Conservation (phyloP, 495 filamentous ascomycete species). For the Aspergillus hancockii region DNA sequence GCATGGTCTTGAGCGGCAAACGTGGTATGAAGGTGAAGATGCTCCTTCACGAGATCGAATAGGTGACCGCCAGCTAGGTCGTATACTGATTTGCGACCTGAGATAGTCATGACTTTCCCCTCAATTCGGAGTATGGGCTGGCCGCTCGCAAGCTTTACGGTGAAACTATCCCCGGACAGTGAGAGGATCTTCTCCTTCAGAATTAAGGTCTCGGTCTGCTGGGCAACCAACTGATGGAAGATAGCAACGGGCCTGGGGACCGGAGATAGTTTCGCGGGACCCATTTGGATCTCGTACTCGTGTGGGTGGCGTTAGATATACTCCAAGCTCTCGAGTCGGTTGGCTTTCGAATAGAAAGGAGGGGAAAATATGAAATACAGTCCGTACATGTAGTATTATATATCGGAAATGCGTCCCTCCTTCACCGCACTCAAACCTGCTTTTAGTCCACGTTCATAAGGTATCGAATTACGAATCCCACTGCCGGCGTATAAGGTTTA, state of each 20-base stretch:
- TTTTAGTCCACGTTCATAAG: too few species aligned
- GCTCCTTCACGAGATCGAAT: constrained; percentile 55
- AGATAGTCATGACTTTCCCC: constrained; percentile 42
- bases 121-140: constrained; percentile 52
- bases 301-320: too few species aligned
- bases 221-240: constrained; percentile 50
- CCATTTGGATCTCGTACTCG: neutral
- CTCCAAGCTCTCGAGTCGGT: too few species aligned
- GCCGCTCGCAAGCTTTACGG: constrained; percentile 48
- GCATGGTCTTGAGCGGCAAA: constrained; percentile 42
- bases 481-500: too few species aligned
- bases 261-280: neutral
- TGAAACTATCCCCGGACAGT: constrained; percentile 57
- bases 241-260: constrained; percentile 34
- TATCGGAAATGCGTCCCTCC: too few species aligned
- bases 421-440: too few species aligned
- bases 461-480: too few species aligned
- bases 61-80: constrained; percentile 48
- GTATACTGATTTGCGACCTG: constrained; percentile 47
- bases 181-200: constrained; percentile 58
- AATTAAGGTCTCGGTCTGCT: constrained; percentile 46
- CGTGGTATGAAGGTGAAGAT: constrained; percentile 49
- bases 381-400: too few species aligned
- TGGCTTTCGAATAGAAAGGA: too few species aligned
- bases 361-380: too few species aligned